A percentile compares a stretch with the other conserved stretches of the same genome.
phyloP scores from a whole-genome alignment of 1,284 basidiomycete species.

The Mycosarcoma maydis region DNA sequence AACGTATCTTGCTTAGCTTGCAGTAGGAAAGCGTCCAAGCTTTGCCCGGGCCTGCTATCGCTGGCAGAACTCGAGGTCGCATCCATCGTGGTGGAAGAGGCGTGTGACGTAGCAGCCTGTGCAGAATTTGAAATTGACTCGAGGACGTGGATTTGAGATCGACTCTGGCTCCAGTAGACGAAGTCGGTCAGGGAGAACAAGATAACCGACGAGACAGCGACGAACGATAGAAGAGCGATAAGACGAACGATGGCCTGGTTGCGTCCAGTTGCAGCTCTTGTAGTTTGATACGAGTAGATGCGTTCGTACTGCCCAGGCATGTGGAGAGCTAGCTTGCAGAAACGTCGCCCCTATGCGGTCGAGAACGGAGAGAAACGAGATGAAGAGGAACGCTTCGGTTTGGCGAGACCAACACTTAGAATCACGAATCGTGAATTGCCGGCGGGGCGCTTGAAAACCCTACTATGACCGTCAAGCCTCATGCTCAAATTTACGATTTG shows the following conservation, averaged over 20 bases:
- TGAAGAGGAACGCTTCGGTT: background rate
- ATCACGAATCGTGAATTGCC: too few species aligned
- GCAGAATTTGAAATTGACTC: too few species aligned
- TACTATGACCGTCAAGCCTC: too few species aligned
- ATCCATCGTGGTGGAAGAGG: background rate
- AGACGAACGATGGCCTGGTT: slow-evolving; percentile 27
- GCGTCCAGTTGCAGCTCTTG: slow-evolving; percentile 18
- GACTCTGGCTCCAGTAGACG: slow-evolving; percentile 17
- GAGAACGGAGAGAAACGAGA: background rate
- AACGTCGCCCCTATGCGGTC: background rate
- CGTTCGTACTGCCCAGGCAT: slow-evolving; percentile 33
- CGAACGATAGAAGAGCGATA: slow-evolving; percentile 23
- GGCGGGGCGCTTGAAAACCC: background rate
- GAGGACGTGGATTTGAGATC: background rate
- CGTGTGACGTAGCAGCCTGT: background rate
- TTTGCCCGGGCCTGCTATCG: background rate
- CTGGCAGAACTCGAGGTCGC: background rate
- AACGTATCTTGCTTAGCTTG: slow-evolving; percentile 32
- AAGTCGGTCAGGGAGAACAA: slow-evolving; percentile 32
- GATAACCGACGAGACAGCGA: slow-evolving; percentile 32
- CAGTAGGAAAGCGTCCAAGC: slow-evolving; percentile 19
- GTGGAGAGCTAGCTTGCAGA: too few species aligned
- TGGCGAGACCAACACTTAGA: background rate
- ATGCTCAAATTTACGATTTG: too few species aligned
- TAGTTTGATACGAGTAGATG: slow-evolving; percentile 30